phyloP scores from a whole-genome alignment of 768 basidiomycete genomes.

The Fomitopsis serialis region DNA sequence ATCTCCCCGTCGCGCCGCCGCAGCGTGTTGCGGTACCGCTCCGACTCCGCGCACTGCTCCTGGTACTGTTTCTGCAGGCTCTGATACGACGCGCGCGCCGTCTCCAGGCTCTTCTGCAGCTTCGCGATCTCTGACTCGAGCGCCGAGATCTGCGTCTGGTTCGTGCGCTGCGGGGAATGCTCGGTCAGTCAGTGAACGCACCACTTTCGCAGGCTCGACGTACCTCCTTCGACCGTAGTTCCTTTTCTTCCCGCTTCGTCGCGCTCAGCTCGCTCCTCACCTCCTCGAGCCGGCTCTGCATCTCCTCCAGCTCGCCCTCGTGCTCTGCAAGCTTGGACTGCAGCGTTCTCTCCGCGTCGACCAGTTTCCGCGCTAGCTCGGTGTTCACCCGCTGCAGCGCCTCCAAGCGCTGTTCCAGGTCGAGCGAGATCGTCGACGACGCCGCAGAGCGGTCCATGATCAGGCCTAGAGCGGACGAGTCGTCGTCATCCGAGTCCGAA shows the following conservation, averaged over 20 bases:
- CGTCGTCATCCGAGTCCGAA: conserved; percentile 49
- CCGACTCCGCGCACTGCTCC: conserved; percentile 82
- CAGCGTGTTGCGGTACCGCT: conserved; percentile 70
- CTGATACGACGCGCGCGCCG: conserved; percentile 64
- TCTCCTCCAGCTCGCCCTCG: conserved; percentile 78
- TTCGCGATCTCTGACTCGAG: conserved; percentile 79
- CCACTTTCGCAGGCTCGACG: conserved; percentile 10
- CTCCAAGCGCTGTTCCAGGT: conserved; percentile 67
- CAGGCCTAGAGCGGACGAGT: conserved; percentile 45
- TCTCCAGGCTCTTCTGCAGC: conserved; percentile 69
- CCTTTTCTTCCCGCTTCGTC: conserved; percentile 90
- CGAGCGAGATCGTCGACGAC: conserved; percentile 64
- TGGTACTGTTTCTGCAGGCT: conserved; percentile 84
- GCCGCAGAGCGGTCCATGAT: conserved; percentile 55
- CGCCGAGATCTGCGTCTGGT: conserved; percentile 56
- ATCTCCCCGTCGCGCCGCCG: conserved; percentile 73
- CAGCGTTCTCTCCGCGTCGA: conserved; percentile 67
- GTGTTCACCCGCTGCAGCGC: conserved; percentile 67
- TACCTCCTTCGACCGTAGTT: conserved; percentile 83
- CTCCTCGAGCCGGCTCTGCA: conserved; percentile 76
- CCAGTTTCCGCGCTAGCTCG: conserved; percentile 69
- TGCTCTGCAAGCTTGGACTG: conserved; percentile 68
- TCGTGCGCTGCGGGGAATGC: conserved; percentile 40
- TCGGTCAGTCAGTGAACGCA: conserved; percentile 12
- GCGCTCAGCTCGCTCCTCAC: conserved; percentile 67